Conservation (phyloP, 78 protist species). For the Chrysochromulina parva region DNA sequence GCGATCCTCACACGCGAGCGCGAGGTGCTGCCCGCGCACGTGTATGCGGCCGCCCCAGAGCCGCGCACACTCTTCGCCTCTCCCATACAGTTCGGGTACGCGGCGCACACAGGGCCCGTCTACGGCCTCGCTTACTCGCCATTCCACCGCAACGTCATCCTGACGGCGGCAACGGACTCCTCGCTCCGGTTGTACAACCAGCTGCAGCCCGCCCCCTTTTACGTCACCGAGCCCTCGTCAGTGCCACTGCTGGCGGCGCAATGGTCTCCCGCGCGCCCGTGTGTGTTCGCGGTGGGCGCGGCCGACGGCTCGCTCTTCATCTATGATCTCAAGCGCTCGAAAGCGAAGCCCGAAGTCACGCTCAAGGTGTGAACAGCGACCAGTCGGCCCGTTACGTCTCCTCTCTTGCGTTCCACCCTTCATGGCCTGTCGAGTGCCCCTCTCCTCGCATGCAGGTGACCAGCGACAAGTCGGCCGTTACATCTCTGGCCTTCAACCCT, state of each 20-base stretch:
- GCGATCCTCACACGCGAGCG: background rate
- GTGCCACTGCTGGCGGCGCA: background rate
- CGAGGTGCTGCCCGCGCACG: background rate
- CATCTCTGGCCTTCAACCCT: background rate
- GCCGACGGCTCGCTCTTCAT: background rate
- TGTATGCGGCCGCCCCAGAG: background rate
- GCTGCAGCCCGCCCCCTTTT: background rate
- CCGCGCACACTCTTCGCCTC: background rate
- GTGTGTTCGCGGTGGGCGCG: background rate
- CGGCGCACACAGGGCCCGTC: conserved; percentile 42
- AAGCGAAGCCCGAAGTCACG: background rate
- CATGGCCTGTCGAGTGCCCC: too few species aligned
- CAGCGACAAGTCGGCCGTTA: background rate
- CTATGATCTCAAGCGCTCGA: background rate
- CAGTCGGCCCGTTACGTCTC: too few species aligned
- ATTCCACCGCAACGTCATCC: conserved; percentile 32
- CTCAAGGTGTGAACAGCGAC: background rate
- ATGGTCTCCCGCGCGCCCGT: background rate
- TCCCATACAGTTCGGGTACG: background rate
- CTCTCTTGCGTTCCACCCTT: too few species aligned
- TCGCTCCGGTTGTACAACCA: background rate
- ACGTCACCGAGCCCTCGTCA: background rate
- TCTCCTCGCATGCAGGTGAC: background rate
- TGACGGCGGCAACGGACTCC: background rate
- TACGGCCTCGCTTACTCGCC: conserved; percentile 7